A percentile compares a stretch with the other conserved stretches of the same genome.
Evolutionary conservation across 768 basidiomycete genomes (phyloP).

Genomic region (Mycena latifolia): DNA sequence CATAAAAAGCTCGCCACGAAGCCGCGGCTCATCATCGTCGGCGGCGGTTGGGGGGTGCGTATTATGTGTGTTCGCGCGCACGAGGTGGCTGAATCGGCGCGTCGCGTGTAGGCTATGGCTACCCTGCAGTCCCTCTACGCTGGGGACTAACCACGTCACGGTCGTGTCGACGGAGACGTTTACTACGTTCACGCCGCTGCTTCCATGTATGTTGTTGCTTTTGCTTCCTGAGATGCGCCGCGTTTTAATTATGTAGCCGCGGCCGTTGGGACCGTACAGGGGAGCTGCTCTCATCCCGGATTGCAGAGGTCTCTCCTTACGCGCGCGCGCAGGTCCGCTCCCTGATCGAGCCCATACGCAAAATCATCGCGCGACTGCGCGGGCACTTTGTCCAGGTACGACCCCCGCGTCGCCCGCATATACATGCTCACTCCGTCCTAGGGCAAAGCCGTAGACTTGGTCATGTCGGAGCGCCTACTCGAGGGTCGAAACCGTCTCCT

Average conservation of each 20-base stretch:
- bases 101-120: slow-evolving; percentile 75
- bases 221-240: slow-evolving; percentile 19
- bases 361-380: slow-evolving; percentile 90
- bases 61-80: slow-evolving; percentile 18
- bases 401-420: neutral
- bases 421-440: slow-evolving; percentile 37
- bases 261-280: slow-evolving; percentile 94
- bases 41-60: slow-evolving; percentile 96
- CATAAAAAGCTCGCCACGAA: slow-evolving; percentile 72
- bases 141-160: slow-evolving; percentile 92
- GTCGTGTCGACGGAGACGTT: slow-evolving; percentile 90
- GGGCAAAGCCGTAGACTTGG: slow-evolving; percentile 90
- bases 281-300: neutral
- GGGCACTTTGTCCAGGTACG: slow-evolving; percentile 80
- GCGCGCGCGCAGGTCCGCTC: slow-evolving; percentile 67
- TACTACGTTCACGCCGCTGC: slow-evolving; percentile 92
- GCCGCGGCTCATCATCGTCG: slow-evolving; percentile 90
- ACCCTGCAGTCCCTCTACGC: slow-evolving; percentile 79
- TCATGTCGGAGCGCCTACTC: slow-evolving; percentile 87
- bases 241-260: slow-evolving; percentile 64
- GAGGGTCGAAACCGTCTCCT: slow-evolving; percentile 84
- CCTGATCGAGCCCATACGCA: slow-evolving; percentile 94
- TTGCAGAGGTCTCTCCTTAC: neutral
- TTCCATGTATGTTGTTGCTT: slow-evolving; percentile 79
- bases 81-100: slow-evolving; percentile 14